A percentile compares a stretch with the other conserved stretches of the same genome.
phyloP scores from a whole-genome alignment of 2,329 filamentous ascomycete genomes.

The Cladosporium phlei region DNA sequence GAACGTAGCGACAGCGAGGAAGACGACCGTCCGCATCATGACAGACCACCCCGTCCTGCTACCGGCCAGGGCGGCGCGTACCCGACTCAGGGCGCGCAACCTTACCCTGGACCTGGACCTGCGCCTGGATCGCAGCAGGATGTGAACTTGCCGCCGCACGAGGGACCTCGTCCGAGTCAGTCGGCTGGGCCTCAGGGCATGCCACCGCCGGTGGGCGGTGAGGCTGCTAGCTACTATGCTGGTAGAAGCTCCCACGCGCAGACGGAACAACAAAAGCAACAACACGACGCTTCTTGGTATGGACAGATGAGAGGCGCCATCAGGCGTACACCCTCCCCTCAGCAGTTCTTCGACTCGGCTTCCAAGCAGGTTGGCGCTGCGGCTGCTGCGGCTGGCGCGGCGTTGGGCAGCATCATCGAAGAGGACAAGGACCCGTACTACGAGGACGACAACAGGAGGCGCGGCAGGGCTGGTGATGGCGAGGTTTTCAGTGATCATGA shows the following conservation, averaged over 20 bases:
- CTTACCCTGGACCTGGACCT: slow-evolving; percentile 19
- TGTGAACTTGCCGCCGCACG: slow-evolving; percentile 17
- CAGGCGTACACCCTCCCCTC: slow-evolving; percentile 76
- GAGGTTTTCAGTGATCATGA: slow-evolving; percentile 62
- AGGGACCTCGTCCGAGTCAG: slow-evolving; percentile 22
- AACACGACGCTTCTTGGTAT: slow-evolving; percentile 23
- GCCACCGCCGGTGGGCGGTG: slow-evolving; percentile 25
- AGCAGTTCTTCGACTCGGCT: slow-evolving; percentile 81
- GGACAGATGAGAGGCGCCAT: slow-evolving; percentile 72
- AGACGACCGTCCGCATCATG: slow-evolving; percentile 51
- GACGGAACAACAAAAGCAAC: slow-evolving; percentile 6
- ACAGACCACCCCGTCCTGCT: slow-evolving; percentile 30
- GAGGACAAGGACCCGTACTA: slow-evolving; percentile 71
- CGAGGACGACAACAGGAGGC: slow-evolving; percentile 17
- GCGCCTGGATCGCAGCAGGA: slow-evolving; percentile 8
- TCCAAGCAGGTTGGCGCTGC: slow-evolving; percentile 76
- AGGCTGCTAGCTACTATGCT: slow-evolving; percentile 28
- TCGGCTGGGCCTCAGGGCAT: slow-evolving; percentile 22
- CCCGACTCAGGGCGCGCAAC: slow-evolving; percentile 22
- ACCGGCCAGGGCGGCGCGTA: slow-evolving; percentile 15
- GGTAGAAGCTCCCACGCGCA: slow-evolving; percentile 14
- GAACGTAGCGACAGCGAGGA: slow-evolving; percentile 74
- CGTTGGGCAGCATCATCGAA: slow-evolving; percentile 76
- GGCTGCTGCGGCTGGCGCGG: slow-evolving; percentile 75
- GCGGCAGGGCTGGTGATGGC: slow-evolving; percentile 20